Conservation (phyloP, 1,139 yeast genomes). For the Debaryomyces nepalensis region DNA sequence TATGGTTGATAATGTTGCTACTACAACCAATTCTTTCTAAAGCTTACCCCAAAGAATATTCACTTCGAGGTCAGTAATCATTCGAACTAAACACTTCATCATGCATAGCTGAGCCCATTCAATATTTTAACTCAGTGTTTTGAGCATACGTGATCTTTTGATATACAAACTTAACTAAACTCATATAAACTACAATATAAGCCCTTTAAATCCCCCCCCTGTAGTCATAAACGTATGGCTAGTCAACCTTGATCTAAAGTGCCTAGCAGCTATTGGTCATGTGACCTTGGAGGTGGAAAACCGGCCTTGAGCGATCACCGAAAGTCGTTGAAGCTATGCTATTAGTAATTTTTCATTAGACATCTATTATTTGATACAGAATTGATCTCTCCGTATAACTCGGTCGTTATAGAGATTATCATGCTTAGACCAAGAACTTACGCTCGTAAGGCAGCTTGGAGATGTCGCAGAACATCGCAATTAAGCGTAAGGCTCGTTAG, state of each 20-base stretch:
- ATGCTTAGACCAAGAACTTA: constrained; percentile 21
- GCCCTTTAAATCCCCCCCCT: background rate
- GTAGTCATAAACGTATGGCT: background rate
- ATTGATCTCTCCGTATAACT: constrained; percentile 1
- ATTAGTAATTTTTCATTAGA: constrained; percentile 11
- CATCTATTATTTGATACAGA: constrained; percentile 2
- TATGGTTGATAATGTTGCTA: no score
- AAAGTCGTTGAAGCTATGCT: constrained; percentile 9
- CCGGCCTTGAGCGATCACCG: constrained; percentile 17
- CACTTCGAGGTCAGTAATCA: no score
- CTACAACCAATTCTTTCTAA: no score
- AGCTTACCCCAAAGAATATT: no score
- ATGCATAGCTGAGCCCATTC: no score
- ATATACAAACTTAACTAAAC: no score
- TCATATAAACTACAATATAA: no score
- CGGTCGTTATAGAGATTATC: constrained; percentile 11
- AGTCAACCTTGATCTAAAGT: no score
- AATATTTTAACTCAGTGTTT: no score
- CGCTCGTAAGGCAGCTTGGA: constrained; percentile 18
- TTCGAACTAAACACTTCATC: no score
- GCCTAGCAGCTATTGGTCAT: constrained; percentile 14
- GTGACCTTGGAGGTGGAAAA: constrained; percentile 14
- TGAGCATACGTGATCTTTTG: no score
- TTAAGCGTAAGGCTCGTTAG: constrained; percentile 23
- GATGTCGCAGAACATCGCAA: constrained; percentile 14